phyloP scores from a whole-genome alignment of 1,284 basidiomycete species.

The Tranzscheliella williamsii region DNA sequence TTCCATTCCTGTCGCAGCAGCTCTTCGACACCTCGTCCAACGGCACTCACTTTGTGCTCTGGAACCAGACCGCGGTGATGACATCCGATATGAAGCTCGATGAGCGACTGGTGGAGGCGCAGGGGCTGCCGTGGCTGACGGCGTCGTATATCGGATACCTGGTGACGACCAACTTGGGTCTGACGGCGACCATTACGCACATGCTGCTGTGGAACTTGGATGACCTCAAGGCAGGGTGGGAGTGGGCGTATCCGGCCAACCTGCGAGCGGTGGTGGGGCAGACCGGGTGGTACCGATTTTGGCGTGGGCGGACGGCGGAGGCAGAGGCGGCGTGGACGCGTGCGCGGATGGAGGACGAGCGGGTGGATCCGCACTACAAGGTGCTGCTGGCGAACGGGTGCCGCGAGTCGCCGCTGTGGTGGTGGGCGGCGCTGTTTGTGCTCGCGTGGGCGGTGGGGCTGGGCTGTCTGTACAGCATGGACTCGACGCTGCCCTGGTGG shows the following conservation, averaged over 20 bases:
- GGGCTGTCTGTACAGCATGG: slow-evolving; percentile 14
- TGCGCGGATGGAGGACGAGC: slow-evolving; percentile 5
- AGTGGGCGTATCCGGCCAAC: slow-evolving; percentile 13
- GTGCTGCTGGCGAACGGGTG: slow-evolving; percentile 23
- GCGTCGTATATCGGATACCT: slow-evolving; percentile 21
- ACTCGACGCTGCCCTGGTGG: slow-evolving; percentile 29
- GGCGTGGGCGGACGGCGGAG: slow-evolving; percentile 6
- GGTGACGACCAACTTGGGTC: slow-evolving; percentile 21
- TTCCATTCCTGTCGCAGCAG: slow-evolving; percentile 29
- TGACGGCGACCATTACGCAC: slow-evolving; percentile 28
- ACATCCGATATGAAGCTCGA: slow-evolving; percentile 21
- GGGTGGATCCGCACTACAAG: slow-evolving; percentile 20
- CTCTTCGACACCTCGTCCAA: slow-evolving; percentile 16
- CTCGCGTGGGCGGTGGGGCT: slow-evolving; percentile 15
- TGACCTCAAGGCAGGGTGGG: slow-evolving; percentile 24
- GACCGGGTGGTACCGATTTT: slow-evolving; percentile 22
- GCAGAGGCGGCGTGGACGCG: slow-evolving; percentile 12
- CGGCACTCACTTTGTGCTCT: slow-evolving; percentile 21
- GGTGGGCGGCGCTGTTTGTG: slow-evolving; percentile 14
- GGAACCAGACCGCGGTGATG: slow-evolving; percentile 33
- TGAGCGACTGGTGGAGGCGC: slow-evolving; percentile 6
- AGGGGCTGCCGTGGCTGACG: slow-evolving; percentile 21
- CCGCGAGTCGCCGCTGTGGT: slow-evolving; percentile 21
- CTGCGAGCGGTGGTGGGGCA: slow-evolving; percentile 7
- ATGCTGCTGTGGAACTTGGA: slow-evolving; percentile 32